phyloP scores from a whole-genome alignment of 176 grass and related monocot genomes.

The Aegilops sharonensis region DNA sequence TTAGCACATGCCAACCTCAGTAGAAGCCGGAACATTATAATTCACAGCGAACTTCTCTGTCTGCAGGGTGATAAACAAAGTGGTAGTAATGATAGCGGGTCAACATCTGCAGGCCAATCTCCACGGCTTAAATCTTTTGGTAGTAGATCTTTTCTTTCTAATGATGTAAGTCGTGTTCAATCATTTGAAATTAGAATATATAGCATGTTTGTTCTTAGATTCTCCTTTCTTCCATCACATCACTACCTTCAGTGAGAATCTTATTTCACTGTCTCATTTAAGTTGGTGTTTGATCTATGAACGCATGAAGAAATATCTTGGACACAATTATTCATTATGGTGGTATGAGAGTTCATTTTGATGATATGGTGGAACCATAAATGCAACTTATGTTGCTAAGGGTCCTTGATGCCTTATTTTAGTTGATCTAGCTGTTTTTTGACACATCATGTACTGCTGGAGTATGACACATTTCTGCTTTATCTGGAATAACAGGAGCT shows the following conservation, averaged over 20 bases:
- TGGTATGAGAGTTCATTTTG: not conserved
- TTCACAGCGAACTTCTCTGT: not conserved
- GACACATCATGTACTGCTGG: not conserved
- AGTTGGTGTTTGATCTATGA: constrained; percentile 15
- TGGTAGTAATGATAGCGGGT: constrained; percentile 54
- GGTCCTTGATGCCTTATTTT: constrained; percentile 1
- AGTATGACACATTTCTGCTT: not conserved
- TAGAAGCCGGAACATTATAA: constrained; percentile 13
- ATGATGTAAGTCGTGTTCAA: constrained; percentile 48
- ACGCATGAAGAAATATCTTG: not conserved
- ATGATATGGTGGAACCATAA: not conserved
- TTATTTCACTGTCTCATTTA: constrained; percentile 15
- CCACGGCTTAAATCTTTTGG: constrained; percentile 61
- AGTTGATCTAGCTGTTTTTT: constrained; percentile 1
- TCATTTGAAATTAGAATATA: not conserved
- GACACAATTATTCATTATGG: not conserved
- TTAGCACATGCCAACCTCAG: not conserved
- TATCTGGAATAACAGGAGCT: not conserved
- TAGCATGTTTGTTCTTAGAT: not conserved
- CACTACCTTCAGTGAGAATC: not conserved
- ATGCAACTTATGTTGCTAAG: not conserved
- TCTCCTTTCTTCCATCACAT: not conserved
- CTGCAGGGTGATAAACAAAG: constrained; percentile 65
- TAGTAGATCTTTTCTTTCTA: constrained; percentile 57
- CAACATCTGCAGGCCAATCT: constrained; percentile 52